Evolutionary conservation across 2,329 filamentous ascomycete genomes (phyloP).

Genomic region (Rachicladosporium sp.): DNA sequence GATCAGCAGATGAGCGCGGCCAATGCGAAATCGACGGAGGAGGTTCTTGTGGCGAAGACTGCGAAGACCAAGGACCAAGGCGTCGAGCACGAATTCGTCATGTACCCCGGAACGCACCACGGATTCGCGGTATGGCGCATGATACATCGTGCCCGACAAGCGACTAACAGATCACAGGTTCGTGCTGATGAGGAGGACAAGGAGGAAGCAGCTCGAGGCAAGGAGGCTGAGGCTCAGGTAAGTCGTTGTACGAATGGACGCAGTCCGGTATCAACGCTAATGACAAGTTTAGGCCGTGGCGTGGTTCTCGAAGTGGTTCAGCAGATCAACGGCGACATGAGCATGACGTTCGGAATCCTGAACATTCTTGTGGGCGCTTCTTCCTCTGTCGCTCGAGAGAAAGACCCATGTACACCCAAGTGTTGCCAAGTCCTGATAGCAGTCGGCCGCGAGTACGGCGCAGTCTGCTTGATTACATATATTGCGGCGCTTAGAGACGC

Average conservation of each 20-base stretch:
- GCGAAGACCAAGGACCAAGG: slow-evolving; percentile 20
- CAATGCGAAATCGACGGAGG: slow-evolving; percentile 22
- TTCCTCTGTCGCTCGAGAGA: no score
- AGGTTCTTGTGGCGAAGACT: slow-evolving; percentile 23
- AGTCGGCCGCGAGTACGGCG: no score
- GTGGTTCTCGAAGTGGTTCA: slow-evolving; percentile 27
- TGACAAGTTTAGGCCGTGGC: slow-evolving; percentile 14
- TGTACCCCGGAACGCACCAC: slow-evolving; percentile 26
- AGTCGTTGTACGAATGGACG: no score
- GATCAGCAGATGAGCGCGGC: slow-evolving; percentile 18
- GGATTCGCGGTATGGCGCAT: slow-evolving; percentile 22
- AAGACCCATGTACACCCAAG: no score
- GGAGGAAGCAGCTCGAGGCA: slow-evolving; percentile 21
- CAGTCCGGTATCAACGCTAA: no score
- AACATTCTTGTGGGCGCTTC: no score
- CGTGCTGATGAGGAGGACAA: slow-evolving; percentile 23
- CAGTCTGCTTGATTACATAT: no score
- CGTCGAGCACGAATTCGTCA: slow-evolving; percentile 26
- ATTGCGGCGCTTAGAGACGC: no score
- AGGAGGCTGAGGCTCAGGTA: slow-evolving; percentile 23
- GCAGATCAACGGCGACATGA: not conserved
- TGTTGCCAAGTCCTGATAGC: no score
- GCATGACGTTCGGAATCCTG: not conserved
- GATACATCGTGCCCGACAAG: not conserved
- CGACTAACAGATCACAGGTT: slow-evolving; percentile 2